Conservation (phyloP, 495 filamentous ascomycete species). For the Penicillium dipodomyicola region DNA sequence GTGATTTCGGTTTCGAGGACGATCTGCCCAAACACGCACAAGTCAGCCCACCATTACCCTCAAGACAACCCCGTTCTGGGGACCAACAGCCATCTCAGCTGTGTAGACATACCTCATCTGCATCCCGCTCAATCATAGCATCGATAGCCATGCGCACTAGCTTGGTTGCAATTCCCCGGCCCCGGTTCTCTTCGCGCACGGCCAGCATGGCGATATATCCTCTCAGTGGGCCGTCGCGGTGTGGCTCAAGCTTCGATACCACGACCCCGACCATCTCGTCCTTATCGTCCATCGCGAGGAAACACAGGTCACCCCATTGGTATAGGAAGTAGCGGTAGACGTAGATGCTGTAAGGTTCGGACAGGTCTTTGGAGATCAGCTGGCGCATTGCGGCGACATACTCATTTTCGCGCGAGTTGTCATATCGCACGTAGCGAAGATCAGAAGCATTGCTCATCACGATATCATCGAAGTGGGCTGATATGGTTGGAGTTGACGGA, state of each 20-base stretch:
- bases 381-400: constrained; percentile 87
- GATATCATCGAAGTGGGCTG: constrained; percentile 13
- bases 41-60: constrained; percentile 13
- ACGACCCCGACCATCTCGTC: constrained; percentile 76
- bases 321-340: constrained; percentile 98
- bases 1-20: constrained; percentile 96
- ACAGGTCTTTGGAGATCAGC: constrained; percentile 94
- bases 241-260: constrained; percentile 92
- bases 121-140: constrained; percentile 77
- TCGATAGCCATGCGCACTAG: constrained; percentile 90
- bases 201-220: constrained; percentile 99
- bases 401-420: constrained; percentile 68
- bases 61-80: not conserved
- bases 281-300: constrained; percentile 71
- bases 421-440: constrained; percentile 82
- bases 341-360: constrained; percentile 99
- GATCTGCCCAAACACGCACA: constrained; percentile 51
- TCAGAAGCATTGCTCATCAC: constrained; percentile 39
- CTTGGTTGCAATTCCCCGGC: constrained; percentile 85
- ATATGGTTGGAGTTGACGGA: constrained; percentile 3
- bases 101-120: constrained; percentile 68
- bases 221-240: constrained; percentile 74
- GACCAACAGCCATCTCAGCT: not conserved
- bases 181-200: constrained; percentile 72
- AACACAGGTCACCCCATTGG: constrained; percentile 96